Conservation (phyloP, 305 asterid species). For the Fraxinus sp. region DNA sequence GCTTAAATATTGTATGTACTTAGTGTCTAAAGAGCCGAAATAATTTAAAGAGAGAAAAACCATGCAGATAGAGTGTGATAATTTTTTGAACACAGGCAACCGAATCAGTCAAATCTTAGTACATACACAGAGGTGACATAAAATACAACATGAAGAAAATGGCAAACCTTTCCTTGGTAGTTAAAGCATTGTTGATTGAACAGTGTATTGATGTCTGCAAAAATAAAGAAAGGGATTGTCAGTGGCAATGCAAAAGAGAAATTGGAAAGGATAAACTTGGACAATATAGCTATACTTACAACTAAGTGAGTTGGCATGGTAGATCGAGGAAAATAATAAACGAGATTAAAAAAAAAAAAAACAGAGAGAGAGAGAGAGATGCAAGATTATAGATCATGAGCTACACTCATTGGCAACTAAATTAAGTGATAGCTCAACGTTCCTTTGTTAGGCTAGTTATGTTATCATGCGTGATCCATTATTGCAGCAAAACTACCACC, state of each 20-base stretch:
- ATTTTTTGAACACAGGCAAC: conserved; percentile 6
- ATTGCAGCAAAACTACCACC: conserved; percentile 9
- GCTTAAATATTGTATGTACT: neutral
- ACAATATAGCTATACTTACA: conserved; percentile 7
- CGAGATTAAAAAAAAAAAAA: too few species aligned
- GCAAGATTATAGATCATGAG: conserved; percentile 1
- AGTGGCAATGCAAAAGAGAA: neutral
- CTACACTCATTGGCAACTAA: neutral
- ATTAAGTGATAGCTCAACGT: neutral
- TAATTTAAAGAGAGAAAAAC: neutral
- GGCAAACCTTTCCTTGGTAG: conserved; percentile 81
- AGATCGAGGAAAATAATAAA: conserved; percentile 3
- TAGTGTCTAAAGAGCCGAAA: neutral
- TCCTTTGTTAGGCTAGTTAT: neutral
- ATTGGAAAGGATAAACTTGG: neutral
- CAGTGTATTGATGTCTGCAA: conserved; percentile 73
- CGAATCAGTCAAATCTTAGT: conserved; percentile 6
- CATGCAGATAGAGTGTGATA: neutral
- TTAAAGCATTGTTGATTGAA: conserved; percentile 82
- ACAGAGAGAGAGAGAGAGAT: neutral
- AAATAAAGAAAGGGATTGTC: conserved; percentile 17
- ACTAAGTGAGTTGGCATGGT: neutral
- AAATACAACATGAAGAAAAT: conserved; percentile 22
- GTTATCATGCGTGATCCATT: conserved; percentile 8
- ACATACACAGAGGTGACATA: neutral